Conservation (phyloP, 108 stramenopile genomes). For the Pseudonitzschia delicatissima region DNA sequence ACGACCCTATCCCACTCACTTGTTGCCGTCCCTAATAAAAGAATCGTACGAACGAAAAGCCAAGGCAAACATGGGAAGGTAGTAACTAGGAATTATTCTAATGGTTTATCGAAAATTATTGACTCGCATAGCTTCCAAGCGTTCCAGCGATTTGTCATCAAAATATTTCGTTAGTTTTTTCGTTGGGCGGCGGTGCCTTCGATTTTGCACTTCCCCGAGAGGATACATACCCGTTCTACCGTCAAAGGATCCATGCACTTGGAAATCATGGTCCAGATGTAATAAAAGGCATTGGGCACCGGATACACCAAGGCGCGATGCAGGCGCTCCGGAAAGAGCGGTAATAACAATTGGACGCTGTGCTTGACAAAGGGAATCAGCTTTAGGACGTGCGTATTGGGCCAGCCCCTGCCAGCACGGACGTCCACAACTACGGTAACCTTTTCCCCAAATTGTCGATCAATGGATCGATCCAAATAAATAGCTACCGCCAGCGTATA, state of each 20-base stretch:
- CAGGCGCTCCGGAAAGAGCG: constrained; percentile 69
- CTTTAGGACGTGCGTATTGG: constrained; percentile 49
- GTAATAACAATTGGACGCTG: constrained; percentile 40
- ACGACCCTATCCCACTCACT: constrained; percentile 56
- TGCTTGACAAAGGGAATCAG: constrained; percentile 61
- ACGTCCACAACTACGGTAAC: constrained; percentile 65
- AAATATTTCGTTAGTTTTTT: constrained; percentile 26
- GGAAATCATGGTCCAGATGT: constrained; percentile 43
- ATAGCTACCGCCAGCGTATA: constrained; percentile 73
- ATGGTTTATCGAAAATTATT: not conserved
- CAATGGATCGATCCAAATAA: constrained; percentile 56
- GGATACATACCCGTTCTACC: constrained; percentile 41
- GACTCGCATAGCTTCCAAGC: constrained; percentile 22
- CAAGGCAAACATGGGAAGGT: not conserved
- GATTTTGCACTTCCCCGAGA: constrained; percentile 31
- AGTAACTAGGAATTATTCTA: not conserved
- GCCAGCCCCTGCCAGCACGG: constrained; percentile 73
- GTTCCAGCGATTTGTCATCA: constrained; percentile 8
- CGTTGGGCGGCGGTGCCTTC: constrained; percentile 27
- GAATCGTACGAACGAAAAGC: constrained; percentile 12
- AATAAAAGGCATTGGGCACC: constrained; percentile 46
- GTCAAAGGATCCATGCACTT: constrained; percentile 61
- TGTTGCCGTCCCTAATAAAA: constrained; percentile 45
- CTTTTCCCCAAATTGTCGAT: constrained; percentile 41
- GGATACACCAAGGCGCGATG: constrained; percentile 57